These are phyloP conservation scores for Trichoderma koningii DNA, from an alignment of 2,329 filamentous ascomycete species.

Conservation along the genomic window DNA sequence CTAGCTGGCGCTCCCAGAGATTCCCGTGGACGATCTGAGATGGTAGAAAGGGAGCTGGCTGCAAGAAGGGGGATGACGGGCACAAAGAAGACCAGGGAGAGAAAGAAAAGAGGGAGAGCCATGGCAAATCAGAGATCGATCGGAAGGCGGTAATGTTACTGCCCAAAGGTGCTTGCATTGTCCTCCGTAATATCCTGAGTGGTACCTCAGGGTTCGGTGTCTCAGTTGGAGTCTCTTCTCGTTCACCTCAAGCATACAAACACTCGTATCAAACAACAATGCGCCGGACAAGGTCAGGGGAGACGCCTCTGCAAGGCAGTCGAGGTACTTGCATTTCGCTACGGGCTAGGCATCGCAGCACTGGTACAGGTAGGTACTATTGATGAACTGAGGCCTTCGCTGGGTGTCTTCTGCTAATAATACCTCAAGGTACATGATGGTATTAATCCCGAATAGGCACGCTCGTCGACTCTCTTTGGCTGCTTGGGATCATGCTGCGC, in stretches of 20 bases:
- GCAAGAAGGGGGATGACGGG: neutral
- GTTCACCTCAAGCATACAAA: too few species aligned
- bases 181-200: too few species aligned
- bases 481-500: neutral
- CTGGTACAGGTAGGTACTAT: too few species aligned
- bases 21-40: neutral
- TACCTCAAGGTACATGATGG: too few species aligned
- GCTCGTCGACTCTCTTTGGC: neutral
- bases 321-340: slow-evolving; percentile 2
- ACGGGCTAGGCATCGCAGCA: neutral
- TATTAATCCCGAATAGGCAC: too few species aligned
- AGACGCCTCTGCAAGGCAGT: neutral
- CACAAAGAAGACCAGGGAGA: neutral
- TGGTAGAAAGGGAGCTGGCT: neutral
- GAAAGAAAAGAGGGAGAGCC: slow-evolving; percentile 9
- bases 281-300: neutral
- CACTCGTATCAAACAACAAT: too few species aligned
- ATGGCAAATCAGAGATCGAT: slow-evolving; percentile 25
- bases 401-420: too few species aligned
- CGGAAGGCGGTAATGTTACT: slow-evolving; percentile 12
- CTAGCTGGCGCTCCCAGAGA: too few species aligned
- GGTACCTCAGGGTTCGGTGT: too few species aligned
- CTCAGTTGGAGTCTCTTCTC: too few species aligned
- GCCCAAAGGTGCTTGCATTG: too few species aligned
- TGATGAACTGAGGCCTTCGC: too few species aligned